Evolutionary conservation across 306 rosid species (phyloP), one percentile per base, ranked within the genome.

Genomic region (Dryas octopetala): DNA sequence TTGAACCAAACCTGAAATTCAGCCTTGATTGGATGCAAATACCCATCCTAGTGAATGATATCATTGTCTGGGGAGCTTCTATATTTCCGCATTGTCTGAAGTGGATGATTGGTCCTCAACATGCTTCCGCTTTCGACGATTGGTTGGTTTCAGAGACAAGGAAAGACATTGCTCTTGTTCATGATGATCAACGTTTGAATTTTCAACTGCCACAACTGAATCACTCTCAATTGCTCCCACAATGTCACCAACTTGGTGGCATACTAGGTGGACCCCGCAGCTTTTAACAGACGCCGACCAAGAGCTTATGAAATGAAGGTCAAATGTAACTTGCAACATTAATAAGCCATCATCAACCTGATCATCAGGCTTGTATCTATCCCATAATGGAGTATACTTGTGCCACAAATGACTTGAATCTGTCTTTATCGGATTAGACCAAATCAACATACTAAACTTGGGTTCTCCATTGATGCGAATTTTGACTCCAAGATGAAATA

Each of bases 351-450:
- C 23, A 23, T 23, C 23, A 23, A 23, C 23, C 23, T 23, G 23
- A 23, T 23, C 23, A 23, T 23, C 23, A 23, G 23, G 23, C 23
- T 38, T 40, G 5, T 13, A 2, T 38, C n/a, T 13, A 62, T 15
- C 9, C 11, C 15, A 10, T 15, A 62, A 38, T 40, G 46, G 61
- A 23, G 6, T 55, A n/a, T 19, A 17, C 11, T 8, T 38, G 17
- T 32, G 9, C 66, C 4, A 13, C 4, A 32, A 17, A 62, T 62
- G 66, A 28, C 11, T 38, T 13, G 45, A 40, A 40, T 59, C 8
- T 6, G 19, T 23, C 40, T 26, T 7, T 0, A 0, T 51, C 0
- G 0, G 2, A 12, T 12, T 0, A 4, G 7, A 1, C 13, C 7
- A 4, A 59, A 59, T 9, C 2, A 0, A 4, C 16, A 32, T 12